Percentiles rank a stretch among this genome's conserved stretches.
Conservation (phyloP, 192 early-diverging fungal genomes). For the Backusella macrospora region DNA sequence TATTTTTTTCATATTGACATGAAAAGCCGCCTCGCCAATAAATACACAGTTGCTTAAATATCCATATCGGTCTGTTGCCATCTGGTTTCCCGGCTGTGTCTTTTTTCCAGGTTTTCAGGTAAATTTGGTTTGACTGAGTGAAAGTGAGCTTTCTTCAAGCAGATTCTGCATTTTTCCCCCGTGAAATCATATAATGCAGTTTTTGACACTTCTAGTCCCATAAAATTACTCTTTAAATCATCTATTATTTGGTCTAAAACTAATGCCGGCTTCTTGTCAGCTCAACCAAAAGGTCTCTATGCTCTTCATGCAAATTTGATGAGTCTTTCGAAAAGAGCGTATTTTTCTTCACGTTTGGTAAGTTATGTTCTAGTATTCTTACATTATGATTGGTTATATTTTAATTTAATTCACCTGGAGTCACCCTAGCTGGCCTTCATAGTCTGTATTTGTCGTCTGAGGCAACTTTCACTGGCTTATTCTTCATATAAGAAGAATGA, state of each 20-base stretch:
- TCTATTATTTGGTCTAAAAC: neutral
- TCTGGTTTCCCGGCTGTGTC: too few species aligned
- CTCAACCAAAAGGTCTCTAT: neutral
- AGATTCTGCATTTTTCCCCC: too few species aligned
- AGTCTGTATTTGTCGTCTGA: too few species aligned
- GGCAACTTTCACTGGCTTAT: conserved; percentile 15
- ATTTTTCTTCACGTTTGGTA: conserved; percentile 3
- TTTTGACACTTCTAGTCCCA: too few species aligned
- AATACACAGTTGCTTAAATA: too few species aligned
- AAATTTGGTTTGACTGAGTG: too few species aligned
- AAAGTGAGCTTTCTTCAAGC: too few species aligned
- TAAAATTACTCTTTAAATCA: conserved; percentile 1
- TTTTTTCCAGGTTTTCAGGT: too few species aligned
- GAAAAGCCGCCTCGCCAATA: too few species aligned
- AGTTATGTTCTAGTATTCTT: neutral
- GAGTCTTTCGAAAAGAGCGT: conserved; percentile 2
- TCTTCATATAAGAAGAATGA: conserved; percentile 18
- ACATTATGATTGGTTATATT: conserved; percentile 1
- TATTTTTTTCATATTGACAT: too few species aligned
- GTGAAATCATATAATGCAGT: too few species aligned
- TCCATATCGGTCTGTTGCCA: too few species aligned
- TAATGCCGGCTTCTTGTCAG: neutral
- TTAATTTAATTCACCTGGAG: conserved; percentile 3
- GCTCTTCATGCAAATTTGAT: neutral
- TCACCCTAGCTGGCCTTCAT: neutral